Conservation (phyloP, 2,329 filamentous ascomycete genomes). For the Sclerotiophoma versabilis region DNA sequence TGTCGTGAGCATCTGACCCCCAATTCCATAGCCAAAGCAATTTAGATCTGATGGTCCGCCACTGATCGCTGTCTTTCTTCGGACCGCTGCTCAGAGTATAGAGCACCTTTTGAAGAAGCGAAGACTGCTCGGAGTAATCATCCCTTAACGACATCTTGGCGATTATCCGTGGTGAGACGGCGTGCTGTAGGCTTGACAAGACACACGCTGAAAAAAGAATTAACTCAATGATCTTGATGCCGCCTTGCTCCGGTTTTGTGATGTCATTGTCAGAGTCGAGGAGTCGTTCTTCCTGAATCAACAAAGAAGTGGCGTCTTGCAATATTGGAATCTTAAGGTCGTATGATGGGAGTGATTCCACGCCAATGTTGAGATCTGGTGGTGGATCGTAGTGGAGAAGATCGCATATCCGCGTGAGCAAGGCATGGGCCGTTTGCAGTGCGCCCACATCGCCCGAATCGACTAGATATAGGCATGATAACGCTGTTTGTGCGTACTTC, state of each 20-base stretch:
- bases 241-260: constrained; percentile 65
- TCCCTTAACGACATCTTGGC: constrained; percentile 69
- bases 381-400: constrained; percentile 68
- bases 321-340: constrained; percentile 47
- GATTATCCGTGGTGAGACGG: constrained; percentile 52
- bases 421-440: constrained; percentile 65
- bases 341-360: constrained; percentile 54
- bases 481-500: constrained; percentile 70
- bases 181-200: constrained; percentile 51
- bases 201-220: constrained; percentile 62
- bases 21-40: constrained; percentile 78
- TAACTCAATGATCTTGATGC: constrained; percentile 67
- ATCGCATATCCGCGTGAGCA: constrained; percentile 65
- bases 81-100: constrained; percentile 60
- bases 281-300: constrained; percentile 56
- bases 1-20: constrained; percentile 61
- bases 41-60: constrained; percentile 63
- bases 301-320: constrained; percentile 37
- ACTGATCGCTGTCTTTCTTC: constrained; percentile 65
- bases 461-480: constrained; percentile 74
- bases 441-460: constrained; percentile 65
- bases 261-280: constrained; percentile 67
- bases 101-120: constrained; percentile 66
- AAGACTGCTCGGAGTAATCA: constrained; percentile 69
- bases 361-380: constrained; percentile 54